Conservation (phyloP, 2,329 filamentous ascomycete genomes). For the Diaporthe longicolla region DNA sequence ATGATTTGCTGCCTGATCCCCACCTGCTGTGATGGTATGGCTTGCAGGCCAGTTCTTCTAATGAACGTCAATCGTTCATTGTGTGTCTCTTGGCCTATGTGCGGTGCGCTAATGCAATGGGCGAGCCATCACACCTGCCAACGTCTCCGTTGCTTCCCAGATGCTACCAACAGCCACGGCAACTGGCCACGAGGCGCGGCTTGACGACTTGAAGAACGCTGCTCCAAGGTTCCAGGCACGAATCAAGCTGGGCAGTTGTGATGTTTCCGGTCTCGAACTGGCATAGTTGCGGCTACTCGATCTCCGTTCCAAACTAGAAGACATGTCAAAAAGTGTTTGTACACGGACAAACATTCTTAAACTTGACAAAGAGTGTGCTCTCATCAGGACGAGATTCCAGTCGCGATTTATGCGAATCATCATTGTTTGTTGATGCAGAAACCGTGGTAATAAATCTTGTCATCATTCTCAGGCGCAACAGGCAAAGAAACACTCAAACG, state of each 20-base stretch:
- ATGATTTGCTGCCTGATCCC: too few relatives aligned
- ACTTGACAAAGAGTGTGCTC: neutral
- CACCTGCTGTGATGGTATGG: too few relatives aligned
- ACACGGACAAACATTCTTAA: neutral
- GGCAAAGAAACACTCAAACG: neutral
- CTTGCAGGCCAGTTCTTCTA: too few relatives aligned
- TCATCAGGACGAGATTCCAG: constrained; percentile 35
- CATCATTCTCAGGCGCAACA: neutral
- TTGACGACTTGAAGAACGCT: neutral
- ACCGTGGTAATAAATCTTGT: constrained; percentile 32
- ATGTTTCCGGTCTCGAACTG: too few relatives aligned
- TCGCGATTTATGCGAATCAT: constrained; percentile 35
- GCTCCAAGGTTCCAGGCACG: neutral
- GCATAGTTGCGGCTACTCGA: neutral
- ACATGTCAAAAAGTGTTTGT: constrained; percentile 3
- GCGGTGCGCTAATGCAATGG: too few relatives aligned
- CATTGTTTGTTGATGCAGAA: constrained; percentile 37
- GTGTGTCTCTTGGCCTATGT: too few relatives aligned
- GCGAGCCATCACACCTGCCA: too few relatives aligned
- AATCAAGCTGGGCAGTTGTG: too few relatives aligned
- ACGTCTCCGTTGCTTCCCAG: too few relatives aligned
- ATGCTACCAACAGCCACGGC: neutral
- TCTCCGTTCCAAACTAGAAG: neutral
- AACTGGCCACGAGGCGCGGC: neutral
- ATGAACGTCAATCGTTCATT: too few relatives aligned